Percentiles rank a stretch among this genome's conserved stretches.
phyloP scores from a whole-genome alignment of 495 filamentous ascomycete genomes.

The Clohesyomyces aquaticus region DNA sequence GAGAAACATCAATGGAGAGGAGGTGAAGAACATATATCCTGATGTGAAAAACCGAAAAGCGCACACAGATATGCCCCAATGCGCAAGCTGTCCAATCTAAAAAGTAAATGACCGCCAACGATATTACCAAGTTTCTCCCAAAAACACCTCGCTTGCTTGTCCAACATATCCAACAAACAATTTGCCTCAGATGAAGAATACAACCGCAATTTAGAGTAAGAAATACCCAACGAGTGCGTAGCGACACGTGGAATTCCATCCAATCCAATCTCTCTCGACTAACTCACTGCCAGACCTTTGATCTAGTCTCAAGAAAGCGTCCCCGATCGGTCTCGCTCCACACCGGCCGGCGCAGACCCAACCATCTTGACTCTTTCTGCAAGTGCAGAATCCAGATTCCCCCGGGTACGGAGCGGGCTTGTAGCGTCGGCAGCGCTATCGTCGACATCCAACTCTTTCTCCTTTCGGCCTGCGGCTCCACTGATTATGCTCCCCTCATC shows the following conservation, averaged over 20 bases:
- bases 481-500: constrained; percentile 24
- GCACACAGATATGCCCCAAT: background rate
- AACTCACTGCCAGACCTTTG: background rate
- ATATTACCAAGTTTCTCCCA: background rate
- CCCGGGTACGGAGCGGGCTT: constrained; percentile 29
- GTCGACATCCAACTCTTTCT: constrained; percentile 34
- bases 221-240: background rate
- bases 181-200: background rate
- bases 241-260: background rate
- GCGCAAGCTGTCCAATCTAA: background rate
- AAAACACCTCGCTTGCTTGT: background rate
- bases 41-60: too few relatives aligned
- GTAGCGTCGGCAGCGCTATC: constrained; percentile 41
- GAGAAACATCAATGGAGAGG: too few relatives aligned
- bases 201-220: background rate
- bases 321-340: constrained; percentile 20
- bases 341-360: constrained; percentile 25
- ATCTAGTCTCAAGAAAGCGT: constrained; percentile 23
- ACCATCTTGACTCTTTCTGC: constrained; percentile 20
- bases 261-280: background rate
- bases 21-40: too few relatives aligned
- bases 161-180: background rate
- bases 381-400: constrained; percentile 25
- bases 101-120: background rate
- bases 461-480: constrained; percentile 1